These are phyloP conservation scores for Lignosus rhinocerotis DNA, from an alignment of 1,284 basidiomycete genomes.

Conservation along the genomic window DNA sequence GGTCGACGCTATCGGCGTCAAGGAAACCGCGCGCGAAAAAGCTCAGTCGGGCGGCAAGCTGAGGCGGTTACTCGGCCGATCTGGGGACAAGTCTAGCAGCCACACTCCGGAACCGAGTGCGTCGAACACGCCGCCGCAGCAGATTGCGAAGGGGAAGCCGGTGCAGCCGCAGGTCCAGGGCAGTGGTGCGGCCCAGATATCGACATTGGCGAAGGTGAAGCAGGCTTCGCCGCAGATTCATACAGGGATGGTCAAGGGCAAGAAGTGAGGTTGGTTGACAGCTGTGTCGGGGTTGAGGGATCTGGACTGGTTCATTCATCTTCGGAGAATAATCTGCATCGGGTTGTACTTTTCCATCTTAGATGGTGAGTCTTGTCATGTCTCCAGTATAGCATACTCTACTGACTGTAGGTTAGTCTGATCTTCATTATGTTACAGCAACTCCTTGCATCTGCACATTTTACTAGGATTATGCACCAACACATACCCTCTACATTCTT, in stretches of 20 bases:
- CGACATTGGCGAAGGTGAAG: not conserved
- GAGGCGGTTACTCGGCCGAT: constrained; percentile 26
- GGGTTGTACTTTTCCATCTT: not conserved
- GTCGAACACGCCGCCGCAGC: not conserved
- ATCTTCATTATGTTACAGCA: not conserved
- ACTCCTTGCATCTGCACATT: not conserved
- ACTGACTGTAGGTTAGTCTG: not conserved
- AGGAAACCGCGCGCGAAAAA: constrained; percentile 36
- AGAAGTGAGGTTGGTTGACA: not conserved
- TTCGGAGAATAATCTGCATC: not conserved
- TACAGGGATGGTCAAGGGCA: not conserved
- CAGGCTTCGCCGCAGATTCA: not conserved
- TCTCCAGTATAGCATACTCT: not conserved
- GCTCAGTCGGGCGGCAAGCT: constrained; percentile 26
- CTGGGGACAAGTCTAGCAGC: constrained; percentile 14
- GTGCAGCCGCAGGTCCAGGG: not conserved
- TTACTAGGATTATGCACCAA: not conserved
- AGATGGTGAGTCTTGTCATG: constrained; percentile 2
- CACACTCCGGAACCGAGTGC: constrained; percentile 14
- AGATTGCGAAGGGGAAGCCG: not conserved
- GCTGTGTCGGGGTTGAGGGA: not conserved
- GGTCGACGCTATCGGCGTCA: constrained; percentile 56
- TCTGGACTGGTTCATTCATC: not conserved
- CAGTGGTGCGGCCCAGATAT: not conserved
- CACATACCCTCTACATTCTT: not conserved